Percentiles rank a stretch among this genome's conserved stretches.
Conservation (phyloP, 345 rosid genomes). For the Murraya paniculata region DNA sequence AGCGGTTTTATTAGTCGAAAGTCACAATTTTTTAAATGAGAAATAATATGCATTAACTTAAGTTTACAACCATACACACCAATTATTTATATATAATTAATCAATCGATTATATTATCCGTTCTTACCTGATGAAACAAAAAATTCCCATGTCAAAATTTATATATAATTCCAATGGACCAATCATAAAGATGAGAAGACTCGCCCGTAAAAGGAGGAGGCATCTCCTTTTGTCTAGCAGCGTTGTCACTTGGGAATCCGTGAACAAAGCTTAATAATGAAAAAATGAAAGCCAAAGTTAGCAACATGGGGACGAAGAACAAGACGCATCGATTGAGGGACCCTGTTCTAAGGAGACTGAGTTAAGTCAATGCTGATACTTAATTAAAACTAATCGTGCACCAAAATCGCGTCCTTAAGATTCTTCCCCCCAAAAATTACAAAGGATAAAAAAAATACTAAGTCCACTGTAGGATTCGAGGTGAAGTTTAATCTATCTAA, state of each 20-base stretch:
- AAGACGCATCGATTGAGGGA: not conserved
- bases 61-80: too few species aligned
- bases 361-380: not conserved
- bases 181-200: not conserved
- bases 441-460: not conserved
- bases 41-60: too few species aligned
- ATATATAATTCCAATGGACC: too few species aligned
- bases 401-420: not conserved
- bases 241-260: constrained; percentile 8
- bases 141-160: too few species aligned
- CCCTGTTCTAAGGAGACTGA: not conserved
- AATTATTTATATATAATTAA: too few species aligned
- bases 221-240: not conserved
- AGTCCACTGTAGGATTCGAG: not conserved
- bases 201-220: not conserved
- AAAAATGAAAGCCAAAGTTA: too few species aligned
- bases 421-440: too few species aligned
- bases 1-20: too few species aligned
- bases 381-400: not conserved
- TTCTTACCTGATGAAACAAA: too few species aligned
- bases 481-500: not conserved
- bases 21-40: too few species aligned
- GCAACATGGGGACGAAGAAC: not conserved
- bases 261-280: not conserved
- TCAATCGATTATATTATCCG: too few species aligned